Percentiles rank a stretch among this genome's conserved stretches.
Evolutionary conservation across 2,329 filamentous ascomycete species (phyloP).

Genomic region (Colletotrichum siamense): DNA sequence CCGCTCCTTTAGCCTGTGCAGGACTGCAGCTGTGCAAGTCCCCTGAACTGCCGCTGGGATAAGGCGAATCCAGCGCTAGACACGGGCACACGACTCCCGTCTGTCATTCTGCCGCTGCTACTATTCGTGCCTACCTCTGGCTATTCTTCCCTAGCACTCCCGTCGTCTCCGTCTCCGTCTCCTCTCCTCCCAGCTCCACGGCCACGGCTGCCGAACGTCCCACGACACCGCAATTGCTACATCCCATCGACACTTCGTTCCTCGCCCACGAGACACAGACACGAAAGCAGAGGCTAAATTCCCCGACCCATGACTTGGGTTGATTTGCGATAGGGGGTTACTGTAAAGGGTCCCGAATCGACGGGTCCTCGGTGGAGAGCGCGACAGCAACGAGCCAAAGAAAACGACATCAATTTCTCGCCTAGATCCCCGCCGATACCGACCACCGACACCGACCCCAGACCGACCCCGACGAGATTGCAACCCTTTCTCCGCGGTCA

Average conservation of each 20-base stretch:
- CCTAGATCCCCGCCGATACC: conserved; percentile 5
- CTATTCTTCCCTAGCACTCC: not conserved
- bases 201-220: not conserved
- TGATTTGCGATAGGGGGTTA: not conserved
- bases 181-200: not conserved
- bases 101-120: not conserved
- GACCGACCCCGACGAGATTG: not conserved
- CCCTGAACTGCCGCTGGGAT: not conserved
- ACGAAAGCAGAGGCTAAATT: not conserved
- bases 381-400: conserved; percentile 3
- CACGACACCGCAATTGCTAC: conserved; percentile 7
- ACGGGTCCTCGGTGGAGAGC: conserved; percentile 18
- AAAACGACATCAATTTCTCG: conserved; percentile 4
- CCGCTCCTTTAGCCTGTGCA: conserved; percentile 11
- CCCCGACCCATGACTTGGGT: conserved; percentile 3
- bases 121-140: not conserved
- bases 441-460: conserved; percentile 8
- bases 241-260: not conserved
- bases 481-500: not conserved
- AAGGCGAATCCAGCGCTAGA: not conserved
- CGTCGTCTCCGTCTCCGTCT: not conserved
- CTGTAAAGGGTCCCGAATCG: not conserved
- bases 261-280: not conserved
- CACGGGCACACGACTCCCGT: not conserved
- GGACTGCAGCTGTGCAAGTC: not conserved